Conservation (phyloP, 768 basidiomycete species). For the Trametes villosa region DNA sequence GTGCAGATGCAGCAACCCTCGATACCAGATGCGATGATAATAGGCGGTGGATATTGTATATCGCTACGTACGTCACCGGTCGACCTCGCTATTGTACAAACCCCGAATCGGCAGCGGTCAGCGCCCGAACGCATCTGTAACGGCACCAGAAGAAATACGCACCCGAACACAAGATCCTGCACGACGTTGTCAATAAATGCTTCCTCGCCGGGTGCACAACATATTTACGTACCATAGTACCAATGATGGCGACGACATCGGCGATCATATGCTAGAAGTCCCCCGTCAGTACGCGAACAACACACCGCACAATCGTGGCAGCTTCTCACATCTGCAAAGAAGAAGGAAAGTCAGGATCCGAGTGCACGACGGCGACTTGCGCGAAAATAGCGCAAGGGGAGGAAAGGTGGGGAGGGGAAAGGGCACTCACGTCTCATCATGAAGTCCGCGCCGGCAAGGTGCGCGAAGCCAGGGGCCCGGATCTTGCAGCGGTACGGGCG, state of each 20-base stretch:
- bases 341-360: constrained; percentile 2
- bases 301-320: constrained; percentile 2
- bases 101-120: constrained; percentile 7
- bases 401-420: too few relatives aligned
- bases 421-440: constrained; percentile 88
- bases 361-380: constrained; percentile 18
- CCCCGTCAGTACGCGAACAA: constrained; percentile 15
- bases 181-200: constrained; percentile 9
- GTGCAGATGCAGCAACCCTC: background rate
- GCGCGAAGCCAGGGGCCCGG: constrained; percentile 95
- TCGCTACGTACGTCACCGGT: constrained; percentile 39
- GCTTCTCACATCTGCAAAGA: constrained; percentile 42
- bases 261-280: constrained; percentile 77
- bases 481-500: constrained; percentile 97
- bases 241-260: constrained; percentile 96
- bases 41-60: constrained; percentile 17
- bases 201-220: constrained; percentile 1
- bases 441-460: constrained; percentile 94
- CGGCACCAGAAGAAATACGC: constrained; percentile 41
- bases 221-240: constrained; percentile 79
- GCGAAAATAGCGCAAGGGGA: constrained; percentile 13
- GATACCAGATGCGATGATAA: background rate
- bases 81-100: constrained; percentile 45
- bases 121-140: background rate
- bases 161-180: constrained; percentile 93